These are phyloP conservation scores for Petrea volubilis DNA, from an alignment of 257 asterid genomes.

Conservation along the genomic window DNA sequence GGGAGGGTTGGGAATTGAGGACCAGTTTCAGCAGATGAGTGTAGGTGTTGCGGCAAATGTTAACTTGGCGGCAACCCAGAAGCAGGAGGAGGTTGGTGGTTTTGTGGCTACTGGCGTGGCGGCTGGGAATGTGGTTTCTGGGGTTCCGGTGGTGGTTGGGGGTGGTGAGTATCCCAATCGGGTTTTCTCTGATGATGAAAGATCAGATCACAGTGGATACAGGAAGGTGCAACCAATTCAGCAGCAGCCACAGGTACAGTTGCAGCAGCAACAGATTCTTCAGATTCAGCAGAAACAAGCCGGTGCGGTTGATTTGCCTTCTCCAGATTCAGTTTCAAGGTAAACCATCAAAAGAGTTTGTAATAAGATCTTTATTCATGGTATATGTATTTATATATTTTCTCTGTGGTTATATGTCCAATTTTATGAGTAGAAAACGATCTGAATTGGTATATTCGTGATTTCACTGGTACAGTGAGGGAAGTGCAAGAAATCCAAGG, in stretches of 20 bases:
- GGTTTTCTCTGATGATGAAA: slow-evolving; percentile 68
- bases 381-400: background rate
- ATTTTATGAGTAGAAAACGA: slow-evolving; percentile 6
- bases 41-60: slow-evolving; percentile 42
- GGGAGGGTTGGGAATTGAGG: slow-evolving; percentile 67
- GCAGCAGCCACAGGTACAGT: slow-evolving; percentile 47
- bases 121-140: slow-evolving; percentile 35
- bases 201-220: slow-evolving; percentile 74
- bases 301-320: slow-evolving; percentile 56
- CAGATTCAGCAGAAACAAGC: slow-evolving; percentile 64
- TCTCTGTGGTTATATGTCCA: background rate
- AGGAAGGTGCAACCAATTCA: slow-evolving; percentile 48
- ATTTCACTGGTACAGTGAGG: slow-evolving; percentile 57
- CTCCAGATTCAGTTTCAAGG: slow-evolving; percentile 96
- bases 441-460: slow-evolving; percentile 25
- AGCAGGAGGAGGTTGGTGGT: slow-evolving; percentile 59
- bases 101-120: slow-evolving; percentile 30
- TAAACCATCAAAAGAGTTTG: slow-evolving; percentile 18
- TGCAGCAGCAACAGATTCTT: slow-evolving; percentile 44
- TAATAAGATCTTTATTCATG: background rate
- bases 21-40: slow-evolving; percentile 67
- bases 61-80: slow-evolving; percentile 37
- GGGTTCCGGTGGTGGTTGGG: slow-evolving; percentile 54
- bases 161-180: slow-evolving; percentile 60
- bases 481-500: slow-evolving; percentile 64